These are phyloP conservation scores for Termitomyces sp. DNA, from an alignment of 768 basidiomycete genomes.

Conservation along the genomic window DNA sequence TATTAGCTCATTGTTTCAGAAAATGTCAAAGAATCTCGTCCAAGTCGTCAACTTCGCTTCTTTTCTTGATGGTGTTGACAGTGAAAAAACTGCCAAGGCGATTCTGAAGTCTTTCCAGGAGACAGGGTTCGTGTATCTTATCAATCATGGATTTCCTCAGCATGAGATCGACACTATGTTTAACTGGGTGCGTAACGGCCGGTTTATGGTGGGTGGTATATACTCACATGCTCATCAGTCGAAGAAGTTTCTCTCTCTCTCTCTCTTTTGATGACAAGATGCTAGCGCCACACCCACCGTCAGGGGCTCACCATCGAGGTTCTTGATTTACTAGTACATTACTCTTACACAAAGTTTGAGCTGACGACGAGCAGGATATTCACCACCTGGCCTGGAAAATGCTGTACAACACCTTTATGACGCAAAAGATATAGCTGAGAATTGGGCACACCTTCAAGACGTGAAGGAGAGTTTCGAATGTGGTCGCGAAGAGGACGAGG, in stretches of 20 bases:
- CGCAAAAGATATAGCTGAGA: constrained; percentile 19
- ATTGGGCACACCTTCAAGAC: constrained; percentile 28
- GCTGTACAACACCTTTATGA: constrained; percentile 33
- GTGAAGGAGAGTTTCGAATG: constrained; percentile 53
- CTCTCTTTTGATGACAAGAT: constrained; percentile 33
- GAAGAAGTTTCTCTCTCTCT: constrained; percentile 31
- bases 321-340: constrained; percentile 7
- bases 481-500: constrained; percentile 40
- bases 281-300: constrained; percentile 40
- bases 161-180: constrained; percentile 35
- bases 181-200: constrained; percentile 26
- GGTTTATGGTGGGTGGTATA: not conserved
- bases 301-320: constrained; percentile 42
- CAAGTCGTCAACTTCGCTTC: constrained; percentile 36
- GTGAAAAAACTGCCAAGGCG: constrained; percentile 32
- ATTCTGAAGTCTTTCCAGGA: constrained; percentile 41
- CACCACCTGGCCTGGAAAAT: constrained; percentile 34
- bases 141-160: constrained; percentile 36
- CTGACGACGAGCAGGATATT: constrained; percentile 25
- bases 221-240: constrained; percentile 22
- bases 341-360: not conserved
- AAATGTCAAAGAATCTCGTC: constrained; percentile 8
- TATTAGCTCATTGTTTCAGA: not conserved
- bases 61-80: constrained; percentile 36
- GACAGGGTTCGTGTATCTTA: constrained; percentile 44